A percentile compares a stretch with the other conserved stretches of the same genome.
phyloP scores from a whole-genome alignment of 768 basidiomycete species.

The Collybia sordida region DNA sequence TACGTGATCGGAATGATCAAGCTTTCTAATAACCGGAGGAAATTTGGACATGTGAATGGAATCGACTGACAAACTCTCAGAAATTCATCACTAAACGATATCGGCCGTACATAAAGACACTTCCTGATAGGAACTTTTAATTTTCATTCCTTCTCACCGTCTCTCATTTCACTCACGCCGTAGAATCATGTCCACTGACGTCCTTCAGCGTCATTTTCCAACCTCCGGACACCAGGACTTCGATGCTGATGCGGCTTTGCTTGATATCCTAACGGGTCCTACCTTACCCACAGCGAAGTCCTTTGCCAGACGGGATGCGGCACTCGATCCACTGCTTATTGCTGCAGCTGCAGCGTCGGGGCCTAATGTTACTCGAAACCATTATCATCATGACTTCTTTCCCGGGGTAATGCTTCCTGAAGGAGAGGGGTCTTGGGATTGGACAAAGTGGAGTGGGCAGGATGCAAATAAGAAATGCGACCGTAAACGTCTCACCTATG shows the following conservation, averaged over 20 bases:
- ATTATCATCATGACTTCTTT: conserved; percentile 81
- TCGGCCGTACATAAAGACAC: conserved; percentile 13
- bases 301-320: conserved; percentile 65
- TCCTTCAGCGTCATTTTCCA: conserved; percentile 18
- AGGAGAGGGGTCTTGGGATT: conserved; percentile 55
- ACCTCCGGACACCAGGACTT: conserved; percentile 15
- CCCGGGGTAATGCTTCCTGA: conserved; percentile 54
- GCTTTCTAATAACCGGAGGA: too few species aligned
- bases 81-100: background rate
- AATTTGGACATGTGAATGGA: too few species aligned
- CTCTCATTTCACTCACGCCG: background rate
- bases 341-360: conserved; percentile 75
- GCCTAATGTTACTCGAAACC: conserved; percentile 80
- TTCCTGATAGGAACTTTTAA: background rate
- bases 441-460: conserved; percentile 54
- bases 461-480: conserved; percentile 35
- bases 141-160: conserved; percentile 4
- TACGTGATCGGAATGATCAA: too few species aligned
- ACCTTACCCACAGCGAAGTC: conserved; percentile 36
- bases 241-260: conserved; percentile 57
- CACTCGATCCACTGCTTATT: conserved; percentile 76
- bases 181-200: conserved; percentile 13
- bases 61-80: too few species aligned
- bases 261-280: conserved; percentile 64
- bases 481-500: conserved; percentile 55